A percentile compares a stretch with the other conserved stretches of the same genome.
phyloP scores from a whole-genome alignment of 2,329 filamentous ascomycete species.

The Raffaelea albimanens region DNA sequence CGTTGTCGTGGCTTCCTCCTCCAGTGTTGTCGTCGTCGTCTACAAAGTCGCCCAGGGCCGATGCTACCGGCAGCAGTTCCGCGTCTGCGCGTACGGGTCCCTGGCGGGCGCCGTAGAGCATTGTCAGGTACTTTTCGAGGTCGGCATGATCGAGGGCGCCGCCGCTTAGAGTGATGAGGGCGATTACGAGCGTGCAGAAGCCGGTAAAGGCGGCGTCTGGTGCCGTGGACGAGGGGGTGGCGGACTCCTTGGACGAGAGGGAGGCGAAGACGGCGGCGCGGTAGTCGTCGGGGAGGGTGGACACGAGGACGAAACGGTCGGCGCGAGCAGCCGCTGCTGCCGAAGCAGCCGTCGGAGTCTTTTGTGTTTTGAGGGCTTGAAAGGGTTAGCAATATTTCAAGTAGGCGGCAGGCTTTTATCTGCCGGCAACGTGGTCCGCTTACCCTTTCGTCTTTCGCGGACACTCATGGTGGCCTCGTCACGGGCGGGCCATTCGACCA shows the following conservation, averaged over 20 bases:
- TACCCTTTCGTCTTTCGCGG: slow-evolving; percentile 66
- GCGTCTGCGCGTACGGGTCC: slow-evolving; percentile 45
- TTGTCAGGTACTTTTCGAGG: slow-evolving; percentile 53
- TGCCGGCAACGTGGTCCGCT: too few relatives aligned
- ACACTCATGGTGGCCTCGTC: slow-evolving; percentile 65
- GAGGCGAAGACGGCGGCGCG: slow-evolving; percentile 31
- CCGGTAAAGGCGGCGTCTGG: slow-evolving; percentile 73
- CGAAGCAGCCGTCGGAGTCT: slow-evolving; percentile 23
- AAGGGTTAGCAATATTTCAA: too few relatives aligned
- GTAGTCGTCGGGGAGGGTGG: slow-evolving; percentile 59
- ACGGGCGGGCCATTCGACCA: slow-evolving; percentile 70
- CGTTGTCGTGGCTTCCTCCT: not conserved
- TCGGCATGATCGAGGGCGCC: slow-evolving; percentile 68
- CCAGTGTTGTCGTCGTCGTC: slow-evolving; percentile 12
- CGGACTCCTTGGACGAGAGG: slow-evolving; percentile 21
- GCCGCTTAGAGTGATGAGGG: slow-evolving; percentile 67
- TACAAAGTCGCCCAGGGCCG: slow-evolving; percentile 12
- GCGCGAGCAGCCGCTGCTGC: slow-evolving; percentile 23
- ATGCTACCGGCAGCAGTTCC: slow-evolving; percentile 44
- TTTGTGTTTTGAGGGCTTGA: slow-evolving; percentile 35
- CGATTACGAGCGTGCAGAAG: slow-evolving; percentile 71
- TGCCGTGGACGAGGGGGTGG: slow-evolving; percentile 22
- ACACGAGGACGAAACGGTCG: slow-evolving; percentile 69
- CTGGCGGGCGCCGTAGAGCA: slow-evolving; percentile 23
- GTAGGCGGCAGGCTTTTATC: too few relatives aligned